Conservation (phyloP, 441 rosid genomes). For the Pelargonium citronellum region DNA sequence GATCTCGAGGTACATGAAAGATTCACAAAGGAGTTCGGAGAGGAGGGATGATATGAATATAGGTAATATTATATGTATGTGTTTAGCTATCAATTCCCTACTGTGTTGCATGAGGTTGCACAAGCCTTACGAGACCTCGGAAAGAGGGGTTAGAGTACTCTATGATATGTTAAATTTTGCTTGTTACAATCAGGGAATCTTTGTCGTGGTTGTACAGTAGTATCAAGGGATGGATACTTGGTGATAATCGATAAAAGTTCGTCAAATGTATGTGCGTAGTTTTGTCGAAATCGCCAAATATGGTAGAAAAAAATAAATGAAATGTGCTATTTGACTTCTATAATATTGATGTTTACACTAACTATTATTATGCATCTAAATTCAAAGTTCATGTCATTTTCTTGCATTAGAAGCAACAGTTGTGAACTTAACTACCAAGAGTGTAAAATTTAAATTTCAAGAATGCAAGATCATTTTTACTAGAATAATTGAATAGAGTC, state of each 20-base stretch:
- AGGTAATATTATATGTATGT: not conserved
- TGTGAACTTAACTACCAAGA: too few species aligned
- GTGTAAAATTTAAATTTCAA: too few species aligned
- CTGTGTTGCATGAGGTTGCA: too few species aligned
- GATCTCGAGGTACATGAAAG: not conserved
- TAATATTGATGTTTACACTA: too few species aligned
- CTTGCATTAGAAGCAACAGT: too few species aligned
- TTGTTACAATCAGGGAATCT: not conserved
- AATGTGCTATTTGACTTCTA: not conserved
- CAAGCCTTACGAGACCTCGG: not conserved
- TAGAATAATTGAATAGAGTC: too few species aligned
- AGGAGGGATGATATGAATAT: conserved; percentile 1
- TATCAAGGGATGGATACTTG: too few species aligned
- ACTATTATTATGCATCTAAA: too few species aligned
- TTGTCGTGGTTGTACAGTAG: not conserved
- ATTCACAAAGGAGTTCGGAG: conserved; percentile 3
- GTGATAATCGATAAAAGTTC: not conserved
- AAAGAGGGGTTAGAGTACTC: not conserved
- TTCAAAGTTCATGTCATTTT: too few species aligned
- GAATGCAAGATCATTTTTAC: too few species aligned
- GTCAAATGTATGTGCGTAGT: not conserved
- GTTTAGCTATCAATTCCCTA: not conserved
- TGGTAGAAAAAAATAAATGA: too few species aligned
- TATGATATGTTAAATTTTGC: not conserved
- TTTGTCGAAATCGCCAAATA: not conserved